These are phyloP conservation scores for Claviceps quebecensis DNA, from an alignment of 2,329 filamentous ascomycete species.

Conservation along the genomic window DNA sequence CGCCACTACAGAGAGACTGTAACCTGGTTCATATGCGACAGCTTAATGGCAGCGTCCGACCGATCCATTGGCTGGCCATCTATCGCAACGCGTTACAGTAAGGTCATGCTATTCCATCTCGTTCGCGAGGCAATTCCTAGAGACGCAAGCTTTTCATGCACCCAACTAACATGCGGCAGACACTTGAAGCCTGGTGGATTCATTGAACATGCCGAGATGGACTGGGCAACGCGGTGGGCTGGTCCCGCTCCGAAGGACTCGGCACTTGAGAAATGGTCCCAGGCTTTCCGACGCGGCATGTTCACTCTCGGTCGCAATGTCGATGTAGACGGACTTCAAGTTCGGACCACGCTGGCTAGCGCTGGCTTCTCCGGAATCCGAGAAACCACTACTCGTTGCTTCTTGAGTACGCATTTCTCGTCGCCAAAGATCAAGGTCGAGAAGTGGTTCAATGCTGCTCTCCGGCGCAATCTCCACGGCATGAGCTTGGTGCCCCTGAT, in stretches of 20 bases:
- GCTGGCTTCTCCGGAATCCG: slow-evolving; percentile 71
- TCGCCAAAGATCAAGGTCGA: slow-evolving; percentile 58
- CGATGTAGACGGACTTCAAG: slow-evolving; percentile 37
- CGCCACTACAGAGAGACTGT: slow-evolving; percentile 34
- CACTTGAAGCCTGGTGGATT: slow-evolving; percentile 67
- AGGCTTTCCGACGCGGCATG: slow-evolving; percentile 54
- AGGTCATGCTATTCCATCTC: slow-evolving; percentile 18
- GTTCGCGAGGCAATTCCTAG: too few relatives aligned
- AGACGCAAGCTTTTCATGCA: too few relatives aligned
- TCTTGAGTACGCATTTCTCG: slow-evolving; percentile 59
- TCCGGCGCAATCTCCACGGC: slow-evolving; percentile 59
- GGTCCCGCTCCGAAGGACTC: slow-evolving; percentile 46
- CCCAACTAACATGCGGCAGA: slow-evolving; percentile 24
- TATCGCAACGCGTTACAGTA: slow-evolving; percentile 59
- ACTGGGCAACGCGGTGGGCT: slow-evolving; percentile 62
- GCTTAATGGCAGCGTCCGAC: slow-evolving; percentile 62
- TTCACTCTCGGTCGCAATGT: slow-evolving; percentile 50
- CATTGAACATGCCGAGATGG: slow-evolving; percentile 82
- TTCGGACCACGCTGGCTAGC: slow-evolving; percentile 44
- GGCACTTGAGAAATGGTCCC: slow-evolving; percentile 53
- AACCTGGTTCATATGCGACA: slow-evolving; percentile 76
- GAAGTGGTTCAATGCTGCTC: slow-evolving; percentile 69
- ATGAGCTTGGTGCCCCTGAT: slow-evolving; percentile 62
- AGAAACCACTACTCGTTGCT: slow-evolving; percentile 53
- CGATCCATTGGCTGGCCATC: slow-evolving; percentile 51